Evolutionary conservation across 768 basidiomycete genomes (phyloP).

Genomic region (Suillus alpinus): DNA sequence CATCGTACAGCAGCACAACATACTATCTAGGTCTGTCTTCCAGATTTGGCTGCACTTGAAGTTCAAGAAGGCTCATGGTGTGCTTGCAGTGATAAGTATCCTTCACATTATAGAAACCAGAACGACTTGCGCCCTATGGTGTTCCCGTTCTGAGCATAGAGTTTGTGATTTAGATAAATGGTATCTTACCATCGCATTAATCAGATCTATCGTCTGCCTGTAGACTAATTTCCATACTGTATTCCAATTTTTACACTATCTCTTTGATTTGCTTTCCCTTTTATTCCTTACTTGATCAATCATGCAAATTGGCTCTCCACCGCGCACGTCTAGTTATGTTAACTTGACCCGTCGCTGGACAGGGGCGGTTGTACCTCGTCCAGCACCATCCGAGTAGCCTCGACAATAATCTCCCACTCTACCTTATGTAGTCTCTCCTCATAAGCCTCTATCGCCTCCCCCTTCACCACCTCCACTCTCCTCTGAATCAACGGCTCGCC

Average conservation of each 20-base stretch:
- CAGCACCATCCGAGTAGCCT: constrained; percentile 72
- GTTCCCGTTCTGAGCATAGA: constrained; percentile 23
- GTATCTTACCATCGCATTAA: constrained; percentile 4
- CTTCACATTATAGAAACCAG: constrained; percentile 16
- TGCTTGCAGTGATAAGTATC: constrained; percentile 15
- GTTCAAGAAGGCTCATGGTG: background rate
- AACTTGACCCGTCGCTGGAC: constrained; percentile 9
- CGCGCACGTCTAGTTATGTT: background rate
- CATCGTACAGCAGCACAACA: constrained; percentile 1
- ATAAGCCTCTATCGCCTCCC: constrained; percentile 69
- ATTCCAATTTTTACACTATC: background rate
- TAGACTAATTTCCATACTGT: background rate
- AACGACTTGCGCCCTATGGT: constrained; percentile 16
- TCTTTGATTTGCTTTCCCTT: background rate
- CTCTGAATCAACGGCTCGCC: constrained; percentile 84
- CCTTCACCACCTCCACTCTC: constrained; percentile 70
- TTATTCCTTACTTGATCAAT: background rate
- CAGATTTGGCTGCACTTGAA: background rate
- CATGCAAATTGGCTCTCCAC: background rate
- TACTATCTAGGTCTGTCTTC: constrained; percentile 16
- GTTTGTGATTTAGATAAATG: constrained; percentile 2
- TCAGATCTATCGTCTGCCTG: constrained; percentile 15
- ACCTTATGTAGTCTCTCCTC: constrained; percentile 75
- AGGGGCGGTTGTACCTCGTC: constrained; percentile 41
- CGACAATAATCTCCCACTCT: constrained; percentile 91